These are phyloP conservation scores for Penicillium bovifimosum DNA, from an alignment of 495 filamentous ascomycete genomes.

Conservation along the genomic window DNA sequence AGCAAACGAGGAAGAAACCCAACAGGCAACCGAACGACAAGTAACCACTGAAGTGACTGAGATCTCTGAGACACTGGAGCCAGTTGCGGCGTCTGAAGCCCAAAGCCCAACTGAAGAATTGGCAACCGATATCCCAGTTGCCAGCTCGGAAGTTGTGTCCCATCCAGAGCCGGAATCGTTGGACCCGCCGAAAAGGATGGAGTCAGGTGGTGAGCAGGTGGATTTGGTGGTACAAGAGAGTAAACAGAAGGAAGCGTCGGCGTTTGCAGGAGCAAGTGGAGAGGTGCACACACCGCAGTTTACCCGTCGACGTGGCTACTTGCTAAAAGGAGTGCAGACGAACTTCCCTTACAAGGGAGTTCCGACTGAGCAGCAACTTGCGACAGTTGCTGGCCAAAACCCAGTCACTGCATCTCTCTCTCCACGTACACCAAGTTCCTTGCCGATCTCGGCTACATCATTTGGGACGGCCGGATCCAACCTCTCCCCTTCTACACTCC, in stretches of 20 bases:
- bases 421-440: background rate
- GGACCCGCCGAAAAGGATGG: background rate
- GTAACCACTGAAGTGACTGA: too few species aligned
- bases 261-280: background rate
- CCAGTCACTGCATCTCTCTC: background rate
- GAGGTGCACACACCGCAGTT: background rate
- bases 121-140: too few species aligned
- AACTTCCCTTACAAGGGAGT: background rate
- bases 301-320: background rate
- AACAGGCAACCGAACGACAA: too few species aligned
- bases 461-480: constrained; percentile 1
- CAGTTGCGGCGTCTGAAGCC: too few species aligned
- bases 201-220: background rate
- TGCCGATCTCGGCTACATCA: background rate
- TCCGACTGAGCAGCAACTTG: background rate
- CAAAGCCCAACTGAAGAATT: background rate
- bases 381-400: background rate
- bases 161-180: background rate
- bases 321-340: background rate
- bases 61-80: too few species aligned
- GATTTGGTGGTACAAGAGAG: background rate
- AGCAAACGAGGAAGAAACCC: background rate
- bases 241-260: background rate
- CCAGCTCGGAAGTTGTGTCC: background rate
- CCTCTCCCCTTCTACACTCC: background rate